Evolutionary conservation across 768 basidiomycete genomes (phyloP).

Genomic region (Symmetrospora coprosmae): DNA sequence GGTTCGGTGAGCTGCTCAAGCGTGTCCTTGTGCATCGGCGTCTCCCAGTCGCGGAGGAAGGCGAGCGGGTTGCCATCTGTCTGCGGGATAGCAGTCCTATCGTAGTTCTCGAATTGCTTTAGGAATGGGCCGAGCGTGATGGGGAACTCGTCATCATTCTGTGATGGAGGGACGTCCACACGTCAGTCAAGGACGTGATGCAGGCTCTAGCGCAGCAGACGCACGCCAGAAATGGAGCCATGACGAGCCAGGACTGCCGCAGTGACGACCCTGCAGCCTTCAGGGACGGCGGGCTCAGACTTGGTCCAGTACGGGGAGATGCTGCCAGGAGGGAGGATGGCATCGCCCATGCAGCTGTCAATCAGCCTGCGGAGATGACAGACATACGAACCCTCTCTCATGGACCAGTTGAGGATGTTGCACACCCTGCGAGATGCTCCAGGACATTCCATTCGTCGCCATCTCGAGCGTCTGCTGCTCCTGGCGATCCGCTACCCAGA

Average conservation of each 20-base stretch:
- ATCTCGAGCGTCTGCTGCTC: background rate
- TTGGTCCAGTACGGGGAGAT: no score
- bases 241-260: constrained; percentile 38
- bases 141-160: constrained; percentile 39
- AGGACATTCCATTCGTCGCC: constrained; percentile 7
- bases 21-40: constrained; percentile 36
- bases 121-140: constrained; percentile 39
- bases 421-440: constrained; percentile 12
- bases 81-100: background rate
- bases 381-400: background rate
- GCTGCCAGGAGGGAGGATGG: background rate
- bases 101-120: constrained; percentile 32
- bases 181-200: background rate
- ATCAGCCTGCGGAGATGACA: background rate
- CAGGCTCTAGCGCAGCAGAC: background rate
- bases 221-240: constrained; percentile 31
- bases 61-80: constrained; percentile 25
- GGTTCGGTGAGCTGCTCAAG: constrained; percentile 36
- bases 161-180: constrained; percentile 6
- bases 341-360: background rate
- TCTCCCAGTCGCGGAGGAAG: constrained; percentile 37
- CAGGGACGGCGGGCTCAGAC: no score
- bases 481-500: background rate
- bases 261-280: constrained; percentile 33
- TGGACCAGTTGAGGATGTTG: background rate